phyloP scores from a whole-genome alignment of 345 rosid species.

The Pseudoturritis turrita region DNA sequence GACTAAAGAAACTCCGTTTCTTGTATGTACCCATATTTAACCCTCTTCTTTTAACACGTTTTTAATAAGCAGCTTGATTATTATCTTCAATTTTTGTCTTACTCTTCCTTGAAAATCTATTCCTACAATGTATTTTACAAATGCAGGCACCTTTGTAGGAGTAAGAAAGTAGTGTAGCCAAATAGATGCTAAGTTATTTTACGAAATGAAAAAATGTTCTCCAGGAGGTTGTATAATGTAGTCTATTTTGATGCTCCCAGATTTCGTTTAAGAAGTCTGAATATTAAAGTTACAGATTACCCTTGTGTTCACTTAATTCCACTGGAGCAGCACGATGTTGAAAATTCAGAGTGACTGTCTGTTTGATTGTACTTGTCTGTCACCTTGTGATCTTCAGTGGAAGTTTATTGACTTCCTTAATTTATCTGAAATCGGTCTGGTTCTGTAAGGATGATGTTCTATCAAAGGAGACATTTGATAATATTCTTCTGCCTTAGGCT shows the following conservation, averaged over 20 bases:
- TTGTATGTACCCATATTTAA: constrained; percentile 45
- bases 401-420: not conserved
- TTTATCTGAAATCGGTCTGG: not conserved
- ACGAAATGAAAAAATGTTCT: not conserved
- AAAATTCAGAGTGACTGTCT: not conserved
- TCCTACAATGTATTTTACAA: not conserved
- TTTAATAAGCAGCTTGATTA: not conserved
- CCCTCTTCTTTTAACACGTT: not conserved
- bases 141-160: not conserved
- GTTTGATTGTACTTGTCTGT: not conserved
- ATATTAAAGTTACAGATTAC: not conserved
- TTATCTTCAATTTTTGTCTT: not conserved
- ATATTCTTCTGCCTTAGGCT: not conserved
- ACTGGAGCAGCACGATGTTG: not conserved
- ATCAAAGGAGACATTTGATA: not conserved
- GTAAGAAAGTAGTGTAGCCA: not conserved
- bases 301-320: not conserved
- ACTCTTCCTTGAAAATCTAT: not conserved
- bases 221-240: not conserved
- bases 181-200: not conserved
- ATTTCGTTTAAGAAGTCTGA: not conserved
- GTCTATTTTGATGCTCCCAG: not conserved
- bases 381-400: not conserved
- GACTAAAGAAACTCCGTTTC: constrained; percentile 61
- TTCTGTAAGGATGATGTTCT: not conserved